A percentile compares a stretch with the other conserved stretches of the same genome.
Conservation (phyloP, 1,139 yeast species). For the Geotrichum klebahnii region DNA sequence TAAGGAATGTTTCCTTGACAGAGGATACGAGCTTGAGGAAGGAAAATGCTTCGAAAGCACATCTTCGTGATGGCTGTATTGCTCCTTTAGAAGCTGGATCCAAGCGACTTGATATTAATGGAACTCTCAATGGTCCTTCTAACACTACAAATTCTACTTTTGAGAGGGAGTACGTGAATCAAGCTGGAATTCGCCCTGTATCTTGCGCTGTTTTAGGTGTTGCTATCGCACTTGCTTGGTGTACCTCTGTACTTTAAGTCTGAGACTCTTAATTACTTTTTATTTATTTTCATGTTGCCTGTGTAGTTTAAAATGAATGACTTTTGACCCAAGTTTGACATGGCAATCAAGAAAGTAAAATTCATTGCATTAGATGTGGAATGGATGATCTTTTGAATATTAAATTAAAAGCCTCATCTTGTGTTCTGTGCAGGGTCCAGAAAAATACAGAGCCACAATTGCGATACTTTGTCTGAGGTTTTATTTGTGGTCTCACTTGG, state of each 20-base stretch:
- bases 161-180: slow-evolving; percentile 1
- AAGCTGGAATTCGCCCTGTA: slow-evolving; percentile 13
- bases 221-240: slow-evolving; percentile 16
- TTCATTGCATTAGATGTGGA: no score
- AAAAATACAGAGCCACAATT: no score
- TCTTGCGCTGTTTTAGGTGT: slow-evolving; percentile 17
- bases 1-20: no score
- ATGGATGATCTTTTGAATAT: no score
- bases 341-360: no score
- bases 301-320: no score
- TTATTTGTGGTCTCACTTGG: no score
- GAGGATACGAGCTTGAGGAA: no score
- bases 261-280: neutral
- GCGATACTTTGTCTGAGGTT: no score
- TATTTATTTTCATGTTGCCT: neutral
- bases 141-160: neutral
- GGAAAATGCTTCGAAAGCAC: neutral
- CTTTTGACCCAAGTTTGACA: no score
- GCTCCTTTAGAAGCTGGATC: neutral
- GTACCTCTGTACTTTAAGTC: slow-evolving; percentile 11
- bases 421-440: no score
- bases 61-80: slow-evolving; percentile 1
- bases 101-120: slow-evolving; percentile 12
- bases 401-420: no score
- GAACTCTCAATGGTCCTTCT: slow-evolving; percentile 9